A percentile compares a stretch with the other conserved stretches of the same genome.
Conservation (phyloP, 768 basidiomycete species). For the Auriscalpium microsporum region DNA sequence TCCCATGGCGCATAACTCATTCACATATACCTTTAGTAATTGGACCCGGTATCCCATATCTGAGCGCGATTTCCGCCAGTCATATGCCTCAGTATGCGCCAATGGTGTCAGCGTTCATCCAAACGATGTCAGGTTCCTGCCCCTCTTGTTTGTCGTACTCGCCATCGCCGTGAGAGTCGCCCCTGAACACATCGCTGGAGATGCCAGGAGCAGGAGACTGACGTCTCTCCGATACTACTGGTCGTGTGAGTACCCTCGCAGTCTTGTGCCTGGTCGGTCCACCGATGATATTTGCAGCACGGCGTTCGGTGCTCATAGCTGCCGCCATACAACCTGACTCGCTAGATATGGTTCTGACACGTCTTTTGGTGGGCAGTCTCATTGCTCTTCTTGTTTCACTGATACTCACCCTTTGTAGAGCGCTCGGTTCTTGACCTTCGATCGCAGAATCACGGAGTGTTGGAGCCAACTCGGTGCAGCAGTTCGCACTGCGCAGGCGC, state of each 20-base stretch:
- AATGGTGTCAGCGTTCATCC: slow-evolving; percentile 62
- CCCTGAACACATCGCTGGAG: slow-evolving; percentile 77
- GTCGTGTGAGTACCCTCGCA: slow-evolving; percentile 63
- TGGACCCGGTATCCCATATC: slow-evolving; percentile 92
- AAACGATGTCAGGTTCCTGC: slow-evolving; percentile 76
- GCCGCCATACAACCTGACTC: slow-evolving; percentile 92
- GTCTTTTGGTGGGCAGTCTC: slow-evolving; percentile 50
- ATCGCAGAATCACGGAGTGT: slow-evolving; percentile 86
- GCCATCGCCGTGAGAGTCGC: slow-evolving; percentile 82
- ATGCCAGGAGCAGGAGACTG: slow-evolving; percentile 63
- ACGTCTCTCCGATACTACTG: slow-evolving; percentile 90
- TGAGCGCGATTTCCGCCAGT: slow-evolving; percentile 69
- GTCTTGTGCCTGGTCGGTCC: slow-evolving; percentile 2
- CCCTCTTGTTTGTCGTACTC: slow-evolving; percentile 87
- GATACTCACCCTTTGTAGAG: slow-evolving; percentile 33
- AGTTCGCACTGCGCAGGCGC: slow-evolving; percentile 85
- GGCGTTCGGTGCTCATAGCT: slow-evolving; percentile 80
- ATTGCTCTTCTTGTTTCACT: neutral
- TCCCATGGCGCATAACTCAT: neutral
- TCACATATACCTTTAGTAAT: slow-evolving; percentile 43
- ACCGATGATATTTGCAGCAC: slow-evolving; percentile 40
- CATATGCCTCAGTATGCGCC: slow-evolving; percentile 55
- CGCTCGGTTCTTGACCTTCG: slow-evolving; percentile 62
- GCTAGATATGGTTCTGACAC: slow-evolving; percentile 83
- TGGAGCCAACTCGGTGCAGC: slow-evolving; percentile 95